phyloP scores from a whole-genome alignment of 2,329 filamentous ascomycete species.

The Didymella sp. region DNA sequence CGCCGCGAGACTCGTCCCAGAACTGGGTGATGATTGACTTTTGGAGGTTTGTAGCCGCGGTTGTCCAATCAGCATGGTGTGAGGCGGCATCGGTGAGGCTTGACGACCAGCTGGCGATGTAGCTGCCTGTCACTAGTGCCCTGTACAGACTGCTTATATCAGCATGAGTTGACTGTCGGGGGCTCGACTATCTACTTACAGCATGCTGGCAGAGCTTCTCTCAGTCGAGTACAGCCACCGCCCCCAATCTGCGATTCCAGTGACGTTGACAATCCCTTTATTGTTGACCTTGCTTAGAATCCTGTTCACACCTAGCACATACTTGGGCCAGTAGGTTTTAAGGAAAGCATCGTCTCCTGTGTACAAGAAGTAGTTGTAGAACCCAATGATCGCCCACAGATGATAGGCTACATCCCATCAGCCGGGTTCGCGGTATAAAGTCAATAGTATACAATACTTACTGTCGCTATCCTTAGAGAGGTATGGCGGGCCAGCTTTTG shows the following conservation, averaged over 20 bases:
- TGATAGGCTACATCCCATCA: constrained; percentile 33
- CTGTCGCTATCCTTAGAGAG: constrained; percentile 45
- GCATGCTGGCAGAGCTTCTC: constrained; percentile 14
- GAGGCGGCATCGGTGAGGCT: neutral
- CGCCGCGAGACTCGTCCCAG: constrained; percentile 35
- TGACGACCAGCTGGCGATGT: neutral
- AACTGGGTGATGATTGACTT: constrained; percentile 37
- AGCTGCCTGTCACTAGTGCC: neutral
- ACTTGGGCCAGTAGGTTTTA: constrained; percentile 56
- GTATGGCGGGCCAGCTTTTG: constrained; percentile 51
- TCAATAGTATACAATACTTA: neutral
- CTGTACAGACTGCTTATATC: constrained; percentile 1
- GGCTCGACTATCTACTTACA: constrained; percentile 6
- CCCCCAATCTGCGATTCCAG: constrained; percentile 60
- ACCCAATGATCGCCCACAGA: constrained; percentile 64
- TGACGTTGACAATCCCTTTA: constrained; percentile 59
- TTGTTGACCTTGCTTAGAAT: constrained; percentile 49
- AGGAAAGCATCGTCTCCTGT: constrained; percentile 61
- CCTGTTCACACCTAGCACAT: constrained; percentile 57
- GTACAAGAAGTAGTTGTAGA: constrained; percentile 65
- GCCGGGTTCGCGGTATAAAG: neutral
- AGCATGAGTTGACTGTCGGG: constrained; percentile 3
- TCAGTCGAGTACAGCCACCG: constrained; percentile 44
- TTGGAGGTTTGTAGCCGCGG: neutral
- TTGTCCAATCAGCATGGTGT: neutral